A percentile compares a stretch with the other conserved stretches of the same genome.
Conservation (phyloP, 2,329 filamentous ascomycete genomes). For the Pseudovirgaria hyperparasitica region DNA sequence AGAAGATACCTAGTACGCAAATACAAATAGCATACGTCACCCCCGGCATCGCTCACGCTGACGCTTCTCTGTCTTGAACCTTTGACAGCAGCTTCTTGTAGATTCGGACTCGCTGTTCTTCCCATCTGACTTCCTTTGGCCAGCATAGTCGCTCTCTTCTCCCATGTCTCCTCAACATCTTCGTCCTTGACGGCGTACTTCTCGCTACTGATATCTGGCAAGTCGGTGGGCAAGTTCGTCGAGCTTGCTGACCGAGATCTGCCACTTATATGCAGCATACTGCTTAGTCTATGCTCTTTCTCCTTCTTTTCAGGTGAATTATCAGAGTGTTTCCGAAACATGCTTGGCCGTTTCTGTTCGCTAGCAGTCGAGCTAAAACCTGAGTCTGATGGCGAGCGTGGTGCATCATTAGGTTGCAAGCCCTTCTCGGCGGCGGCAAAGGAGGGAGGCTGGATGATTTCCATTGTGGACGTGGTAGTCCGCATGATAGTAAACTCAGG, state of each 20-base stretch:
- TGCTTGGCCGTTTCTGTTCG: constrained; percentile 12
- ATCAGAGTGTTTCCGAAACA: constrained; percentile 22
- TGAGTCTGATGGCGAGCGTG: constrained; percentile 15
- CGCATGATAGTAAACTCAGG: constrained; percentile 69
- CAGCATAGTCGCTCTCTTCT: constrained; percentile 17
- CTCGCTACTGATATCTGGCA: constrained; percentile 71
- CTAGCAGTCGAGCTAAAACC: constrained; percentile 15
- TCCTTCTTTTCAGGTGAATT: constrained; percentile 11
- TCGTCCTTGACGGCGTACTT: constrained; percentile 25
- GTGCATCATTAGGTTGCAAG: constrained; percentile 5
- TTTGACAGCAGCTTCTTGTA: too few relatives aligned
- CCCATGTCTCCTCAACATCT: constrained; percentile 29
- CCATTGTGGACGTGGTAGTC: constrained; percentile 68
- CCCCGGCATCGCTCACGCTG: constrained; percentile 22
- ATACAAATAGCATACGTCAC: constrained; percentile 23
- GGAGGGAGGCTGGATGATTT: constrained; percentile 60
- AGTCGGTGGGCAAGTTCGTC: constrained; percentile 62
- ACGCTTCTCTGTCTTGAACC: constrained; percentile 17
- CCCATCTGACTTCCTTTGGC: constrained; percentile 9
- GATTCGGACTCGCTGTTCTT: constrained; percentile 4
- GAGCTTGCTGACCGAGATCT: constrained; percentile 46
- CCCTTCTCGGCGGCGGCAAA: constrained; percentile 30
- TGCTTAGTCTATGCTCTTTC: constrained; percentile 43
- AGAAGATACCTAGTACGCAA: constrained; percentile 2
- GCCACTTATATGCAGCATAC: constrained; percentile 51